Evolutionary conservation across 1,139 yeast genomes (phyloP), one percentile per base, ranked within the genome.

Genomic region (Zygoascus hellenicus): DNA sequence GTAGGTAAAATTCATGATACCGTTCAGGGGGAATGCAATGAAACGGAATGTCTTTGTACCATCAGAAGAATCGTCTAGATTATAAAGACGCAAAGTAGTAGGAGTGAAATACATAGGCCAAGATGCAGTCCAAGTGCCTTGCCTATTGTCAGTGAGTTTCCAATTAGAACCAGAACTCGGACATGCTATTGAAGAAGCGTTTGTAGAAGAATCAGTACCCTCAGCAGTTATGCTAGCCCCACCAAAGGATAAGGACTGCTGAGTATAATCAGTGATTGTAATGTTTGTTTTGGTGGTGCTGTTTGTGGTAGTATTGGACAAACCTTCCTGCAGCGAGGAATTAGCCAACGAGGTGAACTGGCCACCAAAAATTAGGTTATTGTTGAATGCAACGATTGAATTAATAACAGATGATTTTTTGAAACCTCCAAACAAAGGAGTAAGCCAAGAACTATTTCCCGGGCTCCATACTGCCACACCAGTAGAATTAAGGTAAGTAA

Each of bases 1-100:
- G 60, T 88, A 92, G 0, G 96, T 81, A 55, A 92, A 67, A 62
- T 92, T 92, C 96, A 92, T 85, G 53, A 90, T 90, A 56, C 97
- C 90, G 56, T 83, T 77, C 39, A 88, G 76, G 1, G 97, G 97
- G 48, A 76, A 71, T 0, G 96, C 80, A 45, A 84, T 70, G 16
- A 92, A 71, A 58, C 97, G 75, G 64, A 89, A 90, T 6, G 75
- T 56, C 49, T 81, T 74, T 3, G 86, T 78, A 9, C 85, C 83
- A 41, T 71, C 67, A 45, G 73, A 69, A 34, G 71, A 71, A 6
- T 72, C 70, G 10, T 69, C 65, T 2, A 68, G 57, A 53, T 87
- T 79, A 61, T 79, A 85, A 6, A 92, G 62, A 51, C 97, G 72
- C 13, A 88, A 72, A 55, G 85, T 83, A 0, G 94, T 79, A 0